These are phyloP conservation scores for Cladosporium colombiae DNA, from an alignment of 2,329 filamentous ascomycete genomes.

Conservation along the genomic window DNA sequence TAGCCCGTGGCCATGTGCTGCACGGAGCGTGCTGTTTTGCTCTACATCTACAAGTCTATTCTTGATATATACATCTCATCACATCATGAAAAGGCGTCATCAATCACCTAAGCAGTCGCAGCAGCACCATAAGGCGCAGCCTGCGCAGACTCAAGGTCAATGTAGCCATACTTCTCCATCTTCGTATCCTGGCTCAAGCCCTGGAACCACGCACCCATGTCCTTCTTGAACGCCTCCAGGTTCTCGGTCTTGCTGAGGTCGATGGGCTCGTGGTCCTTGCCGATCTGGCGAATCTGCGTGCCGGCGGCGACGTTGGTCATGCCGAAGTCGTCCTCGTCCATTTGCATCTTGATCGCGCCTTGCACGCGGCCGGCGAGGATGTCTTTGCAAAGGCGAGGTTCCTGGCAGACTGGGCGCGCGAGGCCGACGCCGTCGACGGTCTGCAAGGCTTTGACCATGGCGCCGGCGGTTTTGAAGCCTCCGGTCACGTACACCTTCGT, in stretches of 20 bases:
- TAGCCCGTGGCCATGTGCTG: neutral
- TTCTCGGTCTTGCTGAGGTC: slow-evolving; percentile 53
- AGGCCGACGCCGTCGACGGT: slow-evolving; percentile 63
- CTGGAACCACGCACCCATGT: slow-evolving; percentile 46
- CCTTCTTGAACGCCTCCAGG: slow-evolving; percentile 50
- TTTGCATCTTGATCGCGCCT: slow-evolving; percentile 50
- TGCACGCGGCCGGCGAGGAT: slow-evolving; percentile 50
- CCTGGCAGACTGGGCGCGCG: slow-evolving; percentile 55
- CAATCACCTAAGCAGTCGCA: slow-evolving; percentile 14
- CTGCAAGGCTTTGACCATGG: slow-evolving; percentile 60
- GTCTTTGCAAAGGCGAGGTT: slow-evolving; percentile 49
- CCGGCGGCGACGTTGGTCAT: slow-evolving; percentile 50
- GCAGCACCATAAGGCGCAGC: slow-evolving; percentile 41
- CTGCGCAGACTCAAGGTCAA: slow-evolving; percentile 45
- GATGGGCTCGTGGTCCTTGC: slow-evolving; percentile 55
- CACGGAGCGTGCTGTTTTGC: neutral
- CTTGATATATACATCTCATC: neutral
- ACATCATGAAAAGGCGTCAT: neutral
- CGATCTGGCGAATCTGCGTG: slow-evolving; percentile 55
- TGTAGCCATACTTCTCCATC: slow-evolving; percentile 32
- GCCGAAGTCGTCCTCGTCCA: slow-evolving; percentile 57
- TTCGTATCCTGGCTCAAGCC: slow-evolving; percentile 10
- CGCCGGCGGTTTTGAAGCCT: slow-evolving; percentile 56
- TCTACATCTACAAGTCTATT: neutral
- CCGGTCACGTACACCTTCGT: slow-evolving; percentile 63